These are phyloP conservation scores for Penicillium riverlandense DNA, from an alignment of 495 filamentous ascomycete species.

Conservation along the genomic window DNA sequence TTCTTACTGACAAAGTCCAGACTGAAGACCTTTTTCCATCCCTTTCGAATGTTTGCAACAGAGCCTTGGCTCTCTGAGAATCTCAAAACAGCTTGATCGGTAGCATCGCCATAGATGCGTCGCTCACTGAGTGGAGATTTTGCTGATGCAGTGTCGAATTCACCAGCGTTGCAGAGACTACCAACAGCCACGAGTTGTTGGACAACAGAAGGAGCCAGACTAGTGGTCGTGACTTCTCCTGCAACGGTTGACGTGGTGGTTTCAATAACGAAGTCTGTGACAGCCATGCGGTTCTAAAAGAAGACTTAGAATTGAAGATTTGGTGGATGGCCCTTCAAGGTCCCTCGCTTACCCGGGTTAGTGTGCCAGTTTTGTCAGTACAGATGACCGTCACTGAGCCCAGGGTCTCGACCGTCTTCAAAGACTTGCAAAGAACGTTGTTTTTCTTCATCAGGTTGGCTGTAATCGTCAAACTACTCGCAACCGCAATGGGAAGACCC, in stretches of 20 bases:
- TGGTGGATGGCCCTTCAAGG: no score
- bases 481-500: slow-evolving; percentile 58
- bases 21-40: slow-evolving; percentile 51
- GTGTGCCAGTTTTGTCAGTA: slow-evolving; percentile 63
- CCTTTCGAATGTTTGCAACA: slow-evolving; percentile 29
- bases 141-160: slow-evolving; percentile 52
- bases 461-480: slow-evolving; percentile 47
- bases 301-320: background rate
- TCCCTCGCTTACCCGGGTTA: slow-evolving; percentile 42
- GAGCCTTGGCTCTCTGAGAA: slow-evolving; percentile 51
- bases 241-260: slow-evolving; percentile 24
- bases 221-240: slow-evolving; percentile 23
- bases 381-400: slow-evolving; percentile 62
- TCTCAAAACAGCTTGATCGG: slow-evolving; percentile 60
- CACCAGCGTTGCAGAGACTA: slow-evolving; percentile 59
- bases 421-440: slow-evolving; percentile 57
- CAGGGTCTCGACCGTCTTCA: slow-evolving; percentile 64
- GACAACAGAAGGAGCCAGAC: slow-evolving; percentile 13
- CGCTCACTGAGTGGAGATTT: slow-evolving; percentile 43
- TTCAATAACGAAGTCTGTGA: slow-evolving; percentile 39
- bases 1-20: slow-evolving; percentile 68
- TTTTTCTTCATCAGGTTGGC: slow-evolving; percentile 57
- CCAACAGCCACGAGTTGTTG: slow-evolving; percentile 44
- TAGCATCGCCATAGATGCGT: slow-evolving; percentile 60
- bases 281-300: slow-evolving; percentile 50